Evolutionary conservation across 2,329 filamentous ascomycete species (phyloP).

Genomic region (Phialophora macrospora): DNA sequence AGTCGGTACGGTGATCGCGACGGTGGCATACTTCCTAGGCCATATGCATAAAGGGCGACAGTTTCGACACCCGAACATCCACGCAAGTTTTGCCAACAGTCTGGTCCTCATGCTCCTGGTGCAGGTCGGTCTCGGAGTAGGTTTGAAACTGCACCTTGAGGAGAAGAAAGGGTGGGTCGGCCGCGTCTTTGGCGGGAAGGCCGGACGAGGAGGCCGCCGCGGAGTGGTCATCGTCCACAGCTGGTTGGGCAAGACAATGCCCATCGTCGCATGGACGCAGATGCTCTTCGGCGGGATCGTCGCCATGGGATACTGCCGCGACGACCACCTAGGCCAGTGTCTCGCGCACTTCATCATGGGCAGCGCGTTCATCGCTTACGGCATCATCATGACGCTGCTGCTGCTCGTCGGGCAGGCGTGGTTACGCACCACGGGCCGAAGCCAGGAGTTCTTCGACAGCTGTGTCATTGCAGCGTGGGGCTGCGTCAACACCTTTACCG

Average conservation of each 20-base stretch:
- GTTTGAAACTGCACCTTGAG: conserved; percentile 87
- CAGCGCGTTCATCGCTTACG: conserved; percentile 92
- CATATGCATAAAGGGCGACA: conserved; percentile 88
- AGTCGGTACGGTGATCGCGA: conserved; percentile 72
- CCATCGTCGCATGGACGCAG: conserved; percentile 85
- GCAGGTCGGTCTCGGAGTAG: conserved; percentile 81
- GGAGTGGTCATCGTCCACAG: conserved; percentile 75
- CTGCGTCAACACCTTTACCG: conserved; percentile 96
- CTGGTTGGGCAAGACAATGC: conserved; percentile 83
- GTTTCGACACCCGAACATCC: conserved; percentile 75
- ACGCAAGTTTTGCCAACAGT: conserved; percentile 77
- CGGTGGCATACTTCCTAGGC: conserved; percentile 87
- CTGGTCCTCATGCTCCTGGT: conserved; percentile 78
- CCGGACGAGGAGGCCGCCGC: conserved; percentile 55
- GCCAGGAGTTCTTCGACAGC: conserved; percentile 97
- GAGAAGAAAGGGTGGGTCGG: conserved; percentile 72
- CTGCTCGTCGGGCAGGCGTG: conserved; percentile 87
- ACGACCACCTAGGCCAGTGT: conserved; percentile 89
- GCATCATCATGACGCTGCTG: conserved; percentile 81
- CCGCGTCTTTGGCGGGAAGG: conserved; percentile 57
- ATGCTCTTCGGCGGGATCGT: conserved; percentile 97
- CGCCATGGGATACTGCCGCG: conserved; percentile 87
- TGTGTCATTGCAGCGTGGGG: conserved; percentile 91
- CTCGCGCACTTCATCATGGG: conserved; percentile 99
- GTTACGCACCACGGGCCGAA: conserved; percentile 79